Percentiles rank a stretch among this genome's conserved stretches.
Evolutionary conservation across 768 basidiomycete species (phyloP).

Genomic region (Mycena vitilis): DNA sequence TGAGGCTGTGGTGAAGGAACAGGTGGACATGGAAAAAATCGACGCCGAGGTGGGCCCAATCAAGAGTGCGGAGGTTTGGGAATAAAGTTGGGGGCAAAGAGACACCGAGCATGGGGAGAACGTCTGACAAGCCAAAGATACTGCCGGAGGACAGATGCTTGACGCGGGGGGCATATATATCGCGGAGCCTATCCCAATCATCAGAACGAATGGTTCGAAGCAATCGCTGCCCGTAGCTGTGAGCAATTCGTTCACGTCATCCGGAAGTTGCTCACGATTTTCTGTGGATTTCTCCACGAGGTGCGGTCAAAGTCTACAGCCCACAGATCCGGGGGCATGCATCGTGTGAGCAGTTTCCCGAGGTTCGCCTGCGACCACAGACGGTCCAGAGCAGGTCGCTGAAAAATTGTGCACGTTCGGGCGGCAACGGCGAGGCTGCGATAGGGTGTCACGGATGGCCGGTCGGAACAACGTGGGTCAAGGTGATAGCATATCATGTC

Average conservation of each 20-base stretch:
- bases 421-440: not conserved
- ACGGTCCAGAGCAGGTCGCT: not conserved
- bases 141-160: not conserved
- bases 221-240: not conserved
- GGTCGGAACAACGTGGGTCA: not conserved
- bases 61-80: not conserved
- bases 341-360: not conserved
- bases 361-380: not conserved
- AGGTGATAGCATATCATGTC: not conserved
- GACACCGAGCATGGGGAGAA: not conserved
- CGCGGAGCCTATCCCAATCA: not conserved
- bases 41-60: not conserved
- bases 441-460: no score
- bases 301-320: not conserved
- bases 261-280: not conserved
- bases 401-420: not conserved
- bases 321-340: conserved; percentile 5
- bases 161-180: not conserved
- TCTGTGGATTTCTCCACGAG: not conserved
- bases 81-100: not conserved
- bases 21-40: not conserved
- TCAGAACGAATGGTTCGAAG: not conserved
- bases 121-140: not conserved
- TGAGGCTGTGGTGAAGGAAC: not conserved
- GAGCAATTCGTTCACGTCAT: not conserved